These are phyloP conservation scores for Vararia minispora DNA, from an alignment of 768 basidiomycete genomes.

Conservation along the genomic window DNA sequence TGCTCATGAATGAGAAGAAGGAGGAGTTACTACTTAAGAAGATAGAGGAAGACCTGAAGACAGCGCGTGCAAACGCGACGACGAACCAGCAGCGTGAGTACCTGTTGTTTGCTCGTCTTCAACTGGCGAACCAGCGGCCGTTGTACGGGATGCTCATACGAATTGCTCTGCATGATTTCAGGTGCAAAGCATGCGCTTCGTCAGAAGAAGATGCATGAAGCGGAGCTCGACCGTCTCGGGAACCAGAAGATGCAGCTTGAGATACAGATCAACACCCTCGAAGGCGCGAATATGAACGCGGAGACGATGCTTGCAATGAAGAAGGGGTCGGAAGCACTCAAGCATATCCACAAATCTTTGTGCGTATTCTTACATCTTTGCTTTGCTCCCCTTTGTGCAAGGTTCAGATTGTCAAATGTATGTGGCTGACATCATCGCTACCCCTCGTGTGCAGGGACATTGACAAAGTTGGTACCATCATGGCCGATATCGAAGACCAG, in stretches of 20 bases:
- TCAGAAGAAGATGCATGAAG: conserved; percentile 86
- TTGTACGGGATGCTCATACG: neutral
- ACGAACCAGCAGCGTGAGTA: conserved; percentile 87
- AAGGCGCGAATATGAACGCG: conserved; percentile 94
- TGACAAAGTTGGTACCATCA: conserved; percentile 82
- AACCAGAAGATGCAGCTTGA: conserved; percentile 87
- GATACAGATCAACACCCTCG: conserved; percentile 93
- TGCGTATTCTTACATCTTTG: conserved; percentile 30
- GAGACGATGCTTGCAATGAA: conserved; percentile 98
- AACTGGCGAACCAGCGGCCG: neutral
- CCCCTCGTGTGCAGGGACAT: conserved; percentile 42
- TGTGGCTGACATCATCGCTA: conserved; percentile 2
- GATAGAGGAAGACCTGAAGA: conserved; percentile 89
- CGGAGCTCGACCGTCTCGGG: conserved; percentile 75
- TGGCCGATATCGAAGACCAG: conserved; percentile 83
- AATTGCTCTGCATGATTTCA: conserved; percentile 20
- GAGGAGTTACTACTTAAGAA: conserved; percentile 95
- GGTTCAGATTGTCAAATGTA: neutral
- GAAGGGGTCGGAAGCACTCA: conserved; percentile 84
- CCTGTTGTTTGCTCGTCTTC: neutral
- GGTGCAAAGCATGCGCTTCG: conserved; percentile 85
- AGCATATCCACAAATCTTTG: conserved; percentile 84
- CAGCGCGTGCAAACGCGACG: conserved; percentile 87
- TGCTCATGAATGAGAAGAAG: conserved; percentile 98
- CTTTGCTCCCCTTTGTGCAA: neutral